Conservation (phyloP, 2,329 filamentous ascomycete species). For the Xylariaceae sp. region DNA sequence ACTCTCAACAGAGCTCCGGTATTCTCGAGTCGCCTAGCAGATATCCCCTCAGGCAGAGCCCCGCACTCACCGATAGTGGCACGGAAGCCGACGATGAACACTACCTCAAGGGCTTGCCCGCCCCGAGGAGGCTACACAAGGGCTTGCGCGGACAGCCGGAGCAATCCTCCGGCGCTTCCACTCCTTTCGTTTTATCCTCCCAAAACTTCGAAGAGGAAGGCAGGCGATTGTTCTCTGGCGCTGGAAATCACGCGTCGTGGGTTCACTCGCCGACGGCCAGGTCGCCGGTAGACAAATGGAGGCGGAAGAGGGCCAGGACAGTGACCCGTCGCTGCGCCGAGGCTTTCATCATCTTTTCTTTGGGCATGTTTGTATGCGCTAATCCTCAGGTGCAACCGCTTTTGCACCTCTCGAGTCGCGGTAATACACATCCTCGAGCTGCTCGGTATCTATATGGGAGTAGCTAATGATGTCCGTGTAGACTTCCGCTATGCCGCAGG, state of each 20-base stretch:
- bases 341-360: slow-evolving; percentile 44
- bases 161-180: slow-evolving; percentile 48
- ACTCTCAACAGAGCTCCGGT: slow-evolving; percentile 55
- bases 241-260: slow-evolving; percentile 21
- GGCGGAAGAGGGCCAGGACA: slow-evolving; percentile 47
- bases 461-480: slow-evolving; percentile 23
- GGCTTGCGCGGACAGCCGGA: slow-evolving; percentile 63
- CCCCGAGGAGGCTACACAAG: slow-evolving; percentile 73
- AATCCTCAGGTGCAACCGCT: slow-evolving; percentile 45
- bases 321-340: slow-evolving; percentile 50
- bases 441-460: slow-evolving; percentile 2
- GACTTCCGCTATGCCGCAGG: slow-evolving; percentile 39
- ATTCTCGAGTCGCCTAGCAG: slow-evolving; percentile 47
- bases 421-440: slow-evolving; percentile 33
- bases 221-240: slow-evolving; percentile 19
- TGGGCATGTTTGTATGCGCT: slow-evolving; percentile 44
- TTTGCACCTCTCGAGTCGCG: slow-evolving; percentile 44
- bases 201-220: slow-evolving; percentile 39
- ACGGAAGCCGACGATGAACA: slow-evolving; percentile 95
- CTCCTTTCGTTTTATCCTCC: slow-evolving; percentile 49
- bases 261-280: slow-evolving; percentile 19
- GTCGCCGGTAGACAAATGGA: slow-evolving; percentile 33
- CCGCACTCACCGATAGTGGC: slow-evolving; percentile 76
- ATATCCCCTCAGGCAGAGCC: slow-evolving; percentile 46
- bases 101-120: slow-evolving; percentile 77